Percentiles rank a stretch among this genome's conserved stretches.
Conservation (phyloP, 306 rosid species). For the Cicer cuneatum region DNA sequence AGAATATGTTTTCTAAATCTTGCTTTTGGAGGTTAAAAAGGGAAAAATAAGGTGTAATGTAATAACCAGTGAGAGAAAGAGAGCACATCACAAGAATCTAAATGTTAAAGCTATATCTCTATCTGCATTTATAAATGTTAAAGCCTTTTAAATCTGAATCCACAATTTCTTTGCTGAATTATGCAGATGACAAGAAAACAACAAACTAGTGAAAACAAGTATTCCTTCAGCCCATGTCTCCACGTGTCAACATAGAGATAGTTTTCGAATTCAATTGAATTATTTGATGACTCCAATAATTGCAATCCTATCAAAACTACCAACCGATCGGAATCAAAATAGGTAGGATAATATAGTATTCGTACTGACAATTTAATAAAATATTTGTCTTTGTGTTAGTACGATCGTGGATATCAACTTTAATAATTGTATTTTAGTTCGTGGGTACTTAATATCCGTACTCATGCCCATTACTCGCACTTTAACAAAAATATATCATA, state of each 20-base stretch:
- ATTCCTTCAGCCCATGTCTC: neutral
- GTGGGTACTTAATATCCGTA: too few species aligned
- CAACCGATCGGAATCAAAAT: too few species aligned
- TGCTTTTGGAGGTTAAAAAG: slow-evolving; percentile 32
- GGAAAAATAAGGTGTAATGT: slow-evolving; percentile 22
- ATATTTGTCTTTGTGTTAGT: too few species aligned
- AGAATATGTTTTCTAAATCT: slow-evolving; percentile 42
- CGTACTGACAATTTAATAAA: too few species aligned
- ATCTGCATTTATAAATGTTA: neutral
- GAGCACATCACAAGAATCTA: slow-evolving; percentile 16
- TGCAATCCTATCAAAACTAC: too few species aligned
- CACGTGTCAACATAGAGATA: neutral
- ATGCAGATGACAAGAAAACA: slow-evolving; percentile 19
- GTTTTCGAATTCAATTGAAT: too few species aligned
- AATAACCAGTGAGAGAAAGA: slow-evolving; percentile 27
- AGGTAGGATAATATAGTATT: too few species aligned
- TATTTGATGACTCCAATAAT: too few species aligned
- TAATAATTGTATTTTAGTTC: too few species aligned
- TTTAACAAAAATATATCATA: too few species aligned
- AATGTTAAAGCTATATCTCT: neutral
- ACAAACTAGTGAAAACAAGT: neutral
- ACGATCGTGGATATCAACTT: too few species aligned
- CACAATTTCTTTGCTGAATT: neutral
- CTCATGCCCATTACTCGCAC: too few species aligned
- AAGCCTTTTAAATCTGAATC: slow-evolving; percentile 13